These are phyloP conservation scores for Polychaeton citri DNA, from an alignment of 2,329 filamentous ascomycete species.

Conservation along the genomic window DNA sequence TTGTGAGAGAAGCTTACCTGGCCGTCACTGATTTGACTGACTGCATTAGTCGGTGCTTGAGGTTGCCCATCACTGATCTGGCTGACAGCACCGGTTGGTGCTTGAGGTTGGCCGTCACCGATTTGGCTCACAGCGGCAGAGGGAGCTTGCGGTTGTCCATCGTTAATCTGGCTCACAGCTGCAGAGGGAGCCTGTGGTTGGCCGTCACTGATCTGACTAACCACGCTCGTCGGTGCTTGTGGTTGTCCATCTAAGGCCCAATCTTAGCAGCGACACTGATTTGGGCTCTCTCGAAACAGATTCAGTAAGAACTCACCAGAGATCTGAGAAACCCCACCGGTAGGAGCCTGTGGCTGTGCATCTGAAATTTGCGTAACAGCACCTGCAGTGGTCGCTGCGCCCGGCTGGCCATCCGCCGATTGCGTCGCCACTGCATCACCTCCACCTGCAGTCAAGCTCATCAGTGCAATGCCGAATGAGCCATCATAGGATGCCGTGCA, in stretches of 20 bases:
- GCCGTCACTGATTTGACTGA: background rate
- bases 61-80: background rate
- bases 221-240: background rate
- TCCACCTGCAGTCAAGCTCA: background rate
- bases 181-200: too few species aligned
- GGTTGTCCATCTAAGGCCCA: background rate
- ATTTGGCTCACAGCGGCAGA: background rate
- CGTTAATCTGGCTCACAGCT: slow-evolving; percentile 9
- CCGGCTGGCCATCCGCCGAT: background rate
- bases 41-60: background rate
- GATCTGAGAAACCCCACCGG: background rate
- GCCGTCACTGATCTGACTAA: background rate
- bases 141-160: slow-evolving; percentile 8
- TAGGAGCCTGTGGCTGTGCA: background rate
- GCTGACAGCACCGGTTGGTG: background rate
- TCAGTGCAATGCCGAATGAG: background rate
- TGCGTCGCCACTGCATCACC: background rate
- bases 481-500: background rate
- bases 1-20: background rate
- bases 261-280: too few species aligned
- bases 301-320: background rate
- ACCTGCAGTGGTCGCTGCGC: background rate
- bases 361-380: background rate
- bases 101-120: background rate
- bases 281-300: too few species aligned